Conservation (phyloP, 371 early-diverging fungal genomes). For the Lichtheimia corymbifera region DNA sequence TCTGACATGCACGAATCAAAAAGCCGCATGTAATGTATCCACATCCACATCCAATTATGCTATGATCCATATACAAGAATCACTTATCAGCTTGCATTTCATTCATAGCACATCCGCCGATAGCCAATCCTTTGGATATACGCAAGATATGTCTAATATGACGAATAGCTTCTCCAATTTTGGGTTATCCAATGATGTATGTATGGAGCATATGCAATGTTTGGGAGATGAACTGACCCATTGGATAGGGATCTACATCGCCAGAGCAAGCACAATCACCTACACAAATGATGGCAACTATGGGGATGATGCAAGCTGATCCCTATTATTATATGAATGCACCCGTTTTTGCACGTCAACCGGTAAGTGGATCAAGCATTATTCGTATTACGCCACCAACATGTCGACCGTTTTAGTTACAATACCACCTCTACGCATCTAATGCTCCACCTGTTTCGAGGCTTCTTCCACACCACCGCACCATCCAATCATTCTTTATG, state of each 20-base stretch:
- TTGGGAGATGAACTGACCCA: too few relatives aligned
- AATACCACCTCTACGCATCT: conserved; percentile 77
- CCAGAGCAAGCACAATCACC: neutral
- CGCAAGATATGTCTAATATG: too few relatives aligned
- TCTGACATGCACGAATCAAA: too few relatives aligned
- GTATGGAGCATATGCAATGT: too few relatives aligned
- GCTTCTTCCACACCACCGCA: conserved; percentile 71
- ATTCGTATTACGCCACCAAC: neutral
- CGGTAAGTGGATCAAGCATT: conserved; percentile 25
- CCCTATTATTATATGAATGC: conserved; percentile 42
- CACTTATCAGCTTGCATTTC: too few relatives aligned
- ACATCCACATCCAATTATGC: too few relatives aligned
- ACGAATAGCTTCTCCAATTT: too few relatives aligned
- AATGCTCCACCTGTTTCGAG: conserved; percentile 71
- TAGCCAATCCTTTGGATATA: too few relatives aligned
- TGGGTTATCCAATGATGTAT: too few relatives aligned
- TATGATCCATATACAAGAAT: too few relatives aligned
- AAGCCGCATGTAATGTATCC: too few relatives aligned
- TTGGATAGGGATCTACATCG: neutral
- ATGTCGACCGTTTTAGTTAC: conserved; percentile 41
- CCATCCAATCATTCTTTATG: conserved; percentile 81
- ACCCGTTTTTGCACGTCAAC: conserved; percentile 40
- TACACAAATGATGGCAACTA: conserved; percentile 22
- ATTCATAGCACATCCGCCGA: too few relatives aligned
- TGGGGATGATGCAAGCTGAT: conserved; percentile 25